These are phyloP conservation scores for Wallacemonas rigidus DNA, from an alignment of 208 protist species.

Conservation along the genomic window DNA sequence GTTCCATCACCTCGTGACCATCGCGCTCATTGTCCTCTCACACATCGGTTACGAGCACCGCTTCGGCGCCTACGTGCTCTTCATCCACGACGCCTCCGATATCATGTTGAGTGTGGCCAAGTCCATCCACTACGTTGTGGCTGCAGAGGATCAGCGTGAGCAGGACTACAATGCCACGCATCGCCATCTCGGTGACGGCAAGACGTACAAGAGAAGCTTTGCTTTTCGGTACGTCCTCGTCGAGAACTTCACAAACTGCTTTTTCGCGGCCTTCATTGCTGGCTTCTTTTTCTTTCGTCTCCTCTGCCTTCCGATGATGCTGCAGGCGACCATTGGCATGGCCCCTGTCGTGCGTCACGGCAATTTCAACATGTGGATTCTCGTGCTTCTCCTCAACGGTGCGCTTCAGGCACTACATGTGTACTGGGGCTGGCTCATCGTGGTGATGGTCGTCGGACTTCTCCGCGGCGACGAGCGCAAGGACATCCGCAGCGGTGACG, in stretches of 20 bases:
- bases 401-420: constrained; percentile 72
- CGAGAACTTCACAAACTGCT: constrained; percentile 36
- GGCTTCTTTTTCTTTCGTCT: constrained; percentile 70
- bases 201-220: constrained; percentile 22
- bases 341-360: constrained; percentile 43
- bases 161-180: constrained; percentile 22
- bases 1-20: constrained; percentile 64
- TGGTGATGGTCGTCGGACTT: constrained; percentile 36
- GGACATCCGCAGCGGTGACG: constrained; percentile 68
- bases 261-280: constrained; percentile 49
- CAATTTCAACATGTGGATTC: constrained; percentile 56
- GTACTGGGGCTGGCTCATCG: constrained; percentile 64
- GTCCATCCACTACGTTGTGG: constrained; percentile 55
- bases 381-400: constrained; percentile 54
- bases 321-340: constrained; percentile 30
- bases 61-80: constrained; percentile 69
- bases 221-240: constrained; percentile 39
- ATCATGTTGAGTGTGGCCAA: constrained; percentile 71
- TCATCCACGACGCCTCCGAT: constrained; percentile 76
- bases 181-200: neutral
- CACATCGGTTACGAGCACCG: constrained; percentile 66
- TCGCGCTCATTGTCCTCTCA: constrained; percentile 57
- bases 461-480: constrained; percentile 34
- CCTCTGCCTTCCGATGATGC: constrained; percentile 56
- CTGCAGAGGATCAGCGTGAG: constrained; percentile 31